These are phyloP conservation scores for Chlamydomonas schloesseri DNA, from an alignment of 139 green algal genomes.

Conservation along the genomic window DNA sequence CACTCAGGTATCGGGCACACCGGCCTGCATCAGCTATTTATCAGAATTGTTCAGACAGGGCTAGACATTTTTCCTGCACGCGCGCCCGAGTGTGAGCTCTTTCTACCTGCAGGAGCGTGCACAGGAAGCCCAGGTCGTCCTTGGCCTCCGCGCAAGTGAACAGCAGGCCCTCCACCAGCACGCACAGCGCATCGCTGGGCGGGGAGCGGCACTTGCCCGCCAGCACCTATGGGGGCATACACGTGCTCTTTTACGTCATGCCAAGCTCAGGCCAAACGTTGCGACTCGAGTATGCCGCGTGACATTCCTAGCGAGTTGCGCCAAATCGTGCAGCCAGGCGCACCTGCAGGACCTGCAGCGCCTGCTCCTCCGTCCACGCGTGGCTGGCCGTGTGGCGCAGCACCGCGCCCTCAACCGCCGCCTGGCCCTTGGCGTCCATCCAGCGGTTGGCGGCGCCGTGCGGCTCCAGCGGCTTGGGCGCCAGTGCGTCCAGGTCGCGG, in stretches of 20 bases:
- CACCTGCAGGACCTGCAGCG: not conserved
- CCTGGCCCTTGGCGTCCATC: conserved; percentile 2
- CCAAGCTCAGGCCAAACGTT: no score
- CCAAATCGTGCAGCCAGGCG: not conserved
- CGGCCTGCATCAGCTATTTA: no score
- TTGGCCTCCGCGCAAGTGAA: not conserved
- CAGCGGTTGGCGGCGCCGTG: conserved; percentile 9
- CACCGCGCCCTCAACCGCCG: conserved; percentile 11
- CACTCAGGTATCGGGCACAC: no score
- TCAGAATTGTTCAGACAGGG: no score
- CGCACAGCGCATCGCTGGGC: conserved; percentile 14
- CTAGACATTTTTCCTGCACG: no score
- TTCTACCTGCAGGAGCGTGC: conserved; percentile 29
- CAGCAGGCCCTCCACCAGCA: not conserved
- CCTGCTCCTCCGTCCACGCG: not conserved
- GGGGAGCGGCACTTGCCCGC: not conserved
- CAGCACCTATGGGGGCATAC: conserved; percentile 22
- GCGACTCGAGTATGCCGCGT: no score
- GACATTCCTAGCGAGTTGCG: no score
- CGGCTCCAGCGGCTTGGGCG: conserved; percentile 9
- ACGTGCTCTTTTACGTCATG: no score
- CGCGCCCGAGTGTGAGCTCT: no score
- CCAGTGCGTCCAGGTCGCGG: conserved; percentile 4
- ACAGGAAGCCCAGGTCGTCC: conserved; percentile 3
- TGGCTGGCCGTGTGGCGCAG: not conserved